Evolutionary conservation across 495 filamentous ascomycete genomes (phyloP).

Genomic region (Penicillium diatomitis): DNA sequence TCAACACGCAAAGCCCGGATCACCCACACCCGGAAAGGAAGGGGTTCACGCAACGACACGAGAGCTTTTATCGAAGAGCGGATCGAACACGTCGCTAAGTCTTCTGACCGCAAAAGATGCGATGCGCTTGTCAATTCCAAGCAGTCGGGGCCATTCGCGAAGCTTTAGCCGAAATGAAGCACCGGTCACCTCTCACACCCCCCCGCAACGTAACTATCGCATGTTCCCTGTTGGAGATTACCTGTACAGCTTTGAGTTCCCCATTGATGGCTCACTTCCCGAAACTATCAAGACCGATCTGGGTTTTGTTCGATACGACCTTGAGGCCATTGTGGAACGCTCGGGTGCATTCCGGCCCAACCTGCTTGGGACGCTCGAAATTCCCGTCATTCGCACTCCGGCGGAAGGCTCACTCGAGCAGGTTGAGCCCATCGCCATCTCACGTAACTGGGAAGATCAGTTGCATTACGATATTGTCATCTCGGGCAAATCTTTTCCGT

Average conservation of each 20-base stretch:
- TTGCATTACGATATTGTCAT: constrained; percentile 98
- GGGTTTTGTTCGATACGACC: constrained; percentile 78
- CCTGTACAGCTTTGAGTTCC: constrained; percentile 89
- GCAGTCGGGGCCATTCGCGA: constrained; percentile 62
- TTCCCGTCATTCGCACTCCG: constrained; percentile 78
- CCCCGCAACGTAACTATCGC: constrained; percentile 81
- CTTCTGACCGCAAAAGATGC: constrained; percentile 40
- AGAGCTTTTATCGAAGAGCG: constrained; percentile 32
- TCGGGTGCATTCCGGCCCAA: constrained; percentile 90
- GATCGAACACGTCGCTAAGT: constrained; percentile 26
- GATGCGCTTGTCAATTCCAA: constrained; percentile 66
- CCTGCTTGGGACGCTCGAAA: constrained; percentile 73
- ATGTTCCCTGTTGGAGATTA: constrained; percentile 86
- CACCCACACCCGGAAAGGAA: constrained; percentile 41
- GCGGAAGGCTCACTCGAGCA: constrained; percentile 88
- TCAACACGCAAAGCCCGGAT: constrained; percentile 30
- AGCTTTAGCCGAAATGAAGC: constrained; percentile 81
- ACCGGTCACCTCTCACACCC: constrained; percentile 44
- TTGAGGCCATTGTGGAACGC: constrained; percentile 82
- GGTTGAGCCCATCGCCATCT: constrained; percentile 94
- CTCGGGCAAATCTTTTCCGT: constrained; percentile 93
- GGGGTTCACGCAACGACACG: constrained; percentile 30
- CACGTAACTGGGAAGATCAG: constrained; percentile 94
- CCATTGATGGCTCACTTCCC: constrained; percentile 82
- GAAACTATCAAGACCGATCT: constrained; percentile 89